Evolutionary conservation across 257 asterid genomes (phyloP), one percentile per base, ranked within the genome.

Genomic region (Misopates orontium): DNA sequence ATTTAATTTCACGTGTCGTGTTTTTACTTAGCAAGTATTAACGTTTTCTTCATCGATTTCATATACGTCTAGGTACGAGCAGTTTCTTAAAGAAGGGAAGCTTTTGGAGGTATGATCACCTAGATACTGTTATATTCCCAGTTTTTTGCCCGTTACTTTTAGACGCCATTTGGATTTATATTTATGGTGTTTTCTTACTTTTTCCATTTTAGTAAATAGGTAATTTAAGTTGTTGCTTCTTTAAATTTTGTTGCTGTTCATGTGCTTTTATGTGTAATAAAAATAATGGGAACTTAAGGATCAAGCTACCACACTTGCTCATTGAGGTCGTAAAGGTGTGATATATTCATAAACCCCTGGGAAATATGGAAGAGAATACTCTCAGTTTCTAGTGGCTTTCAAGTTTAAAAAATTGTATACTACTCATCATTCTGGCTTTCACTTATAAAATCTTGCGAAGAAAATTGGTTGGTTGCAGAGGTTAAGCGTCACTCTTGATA

Each of bases 41-140:
- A 39, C 53, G 20, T 24, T 17, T 62, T 66, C 49, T 57, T 67
- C 40, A 28, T 24, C 18, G 20, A 68, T 67, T 25, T 44, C 18
- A 21, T 59, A 28, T 48, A 53, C 40, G 56, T 68, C 54, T 71
- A 93, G 99, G 90, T 93, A 83, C 5, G 95, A 88, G 77, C 90
- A 86, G 73, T 84, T 90, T 76, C 69, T 90, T 42, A 89, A 83
- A 58, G 89, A 93, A 68, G 99, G 93, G 68, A 87, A 86, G 86
- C 88, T 93, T 58, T 77, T 93, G 82, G 97, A 93, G 99, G 99
- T 93, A 72, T 14, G 51, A 28, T 18, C 12, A 48, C 21, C 2
- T 28, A 28, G 42, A 36, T 36, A 10, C 1, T 36, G 42, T 36
- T 36, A 36, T 36, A 3, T 8, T 36, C 42, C 10, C 42, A 8